Conservation (phyloP, 192 early-diverging fungal genomes). For the Helicostylum pulchrum region DNA sequence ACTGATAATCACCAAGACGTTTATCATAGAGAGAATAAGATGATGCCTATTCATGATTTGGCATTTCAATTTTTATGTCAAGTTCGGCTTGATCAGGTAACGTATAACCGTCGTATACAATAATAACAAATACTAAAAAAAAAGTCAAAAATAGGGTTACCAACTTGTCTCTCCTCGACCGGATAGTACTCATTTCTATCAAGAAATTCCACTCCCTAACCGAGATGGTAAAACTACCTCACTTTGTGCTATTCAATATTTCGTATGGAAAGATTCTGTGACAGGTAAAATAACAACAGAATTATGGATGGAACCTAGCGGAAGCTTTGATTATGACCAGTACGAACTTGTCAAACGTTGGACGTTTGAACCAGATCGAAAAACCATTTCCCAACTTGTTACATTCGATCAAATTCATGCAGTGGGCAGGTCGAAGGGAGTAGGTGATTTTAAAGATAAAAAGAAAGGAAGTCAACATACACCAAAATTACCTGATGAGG, state of each 20-base stretch:
- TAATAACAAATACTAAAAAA: not conserved
- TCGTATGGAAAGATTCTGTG: constrained; percentile 41
- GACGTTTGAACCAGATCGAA: constrained; percentile 40
- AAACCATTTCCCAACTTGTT: constrained; percentile 49
- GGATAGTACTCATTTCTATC: constrained; percentile 47
- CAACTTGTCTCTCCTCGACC: constrained; percentile 37
- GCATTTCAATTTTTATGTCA: constrained; percentile 57
- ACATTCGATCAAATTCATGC: constrained; percentile 56
- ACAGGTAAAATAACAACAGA: constrained; percentile 49
- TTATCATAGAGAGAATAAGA: constrained; percentile 32
- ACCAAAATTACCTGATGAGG: not conserved
- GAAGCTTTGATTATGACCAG: constrained; percentile 17
- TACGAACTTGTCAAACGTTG: constrained; percentile 21
- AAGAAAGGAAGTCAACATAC: not conserved
- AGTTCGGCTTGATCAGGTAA: constrained; percentile 43
- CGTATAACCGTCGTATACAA: too few species aligned
- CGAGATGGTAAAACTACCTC: constrained; percentile 2
- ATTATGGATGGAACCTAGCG: constrained; percentile 52
- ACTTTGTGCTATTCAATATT: constrained; percentile 48
- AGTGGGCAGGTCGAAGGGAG: constrained; percentile 37
- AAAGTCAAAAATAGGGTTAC: constrained; percentile 25
- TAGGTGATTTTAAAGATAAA: constrained; percentile 19
- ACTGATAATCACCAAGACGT: constrained; percentile 27
- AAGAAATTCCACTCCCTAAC: constrained; percentile 36
- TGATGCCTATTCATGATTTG: constrained; percentile 49